These are phyloP conservation scores for Erysimum cheiranthoides DNA, from an alignment of 345 rosid genomes.

Conservation along the genomic window DNA sequence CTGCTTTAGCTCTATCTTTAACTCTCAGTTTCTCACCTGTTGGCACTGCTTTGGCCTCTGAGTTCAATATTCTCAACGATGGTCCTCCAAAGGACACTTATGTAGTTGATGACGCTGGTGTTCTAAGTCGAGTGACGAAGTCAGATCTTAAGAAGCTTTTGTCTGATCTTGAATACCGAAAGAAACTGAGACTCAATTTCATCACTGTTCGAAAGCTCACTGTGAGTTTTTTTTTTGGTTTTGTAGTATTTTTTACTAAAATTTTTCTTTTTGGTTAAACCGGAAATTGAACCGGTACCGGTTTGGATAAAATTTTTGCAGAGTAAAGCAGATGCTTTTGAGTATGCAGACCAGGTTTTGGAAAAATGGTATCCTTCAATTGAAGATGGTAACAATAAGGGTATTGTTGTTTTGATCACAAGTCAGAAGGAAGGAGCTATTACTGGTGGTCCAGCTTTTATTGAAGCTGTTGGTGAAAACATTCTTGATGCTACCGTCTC, in stretches of 20 bases:
- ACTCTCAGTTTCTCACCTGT: constrained; percentile 83
- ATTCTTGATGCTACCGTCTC: constrained; percentile 90
- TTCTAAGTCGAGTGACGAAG: constrained; percentile 86
- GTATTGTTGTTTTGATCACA: constrained; percentile 88
- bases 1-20: constrained; percentile 77
- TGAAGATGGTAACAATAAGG: constrained; percentile 89
- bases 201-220: constrained; percentile 94
- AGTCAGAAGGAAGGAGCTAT: constrained; percentile 98
- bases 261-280: background rate
- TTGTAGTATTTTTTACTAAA: background rate
- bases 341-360: constrained; percentile 95
- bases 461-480: constrained; percentile 85
- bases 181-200: constrained; percentile 74
- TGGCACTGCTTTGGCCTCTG: constrained; percentile 81
- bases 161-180: constrained; percentile 92
- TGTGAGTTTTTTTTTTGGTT: constrained; percentile 51
- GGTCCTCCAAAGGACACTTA: constrained; percentile 89
- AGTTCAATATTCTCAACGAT: constrained; percentile 82
- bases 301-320: constrained; percentile 42
- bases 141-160: constrained; percentile 82
- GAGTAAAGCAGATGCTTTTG: constrained; percentile 99
- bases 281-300: constrained; percentile 18
- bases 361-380: constrained; percentile 93
- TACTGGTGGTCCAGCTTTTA: constrained; percentile 94
- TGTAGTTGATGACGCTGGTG: constrained; percentile 90